Conservation (phyloP, 495 filamentous ascomycete species). For the Jackrogersella multiformis region DNA sequence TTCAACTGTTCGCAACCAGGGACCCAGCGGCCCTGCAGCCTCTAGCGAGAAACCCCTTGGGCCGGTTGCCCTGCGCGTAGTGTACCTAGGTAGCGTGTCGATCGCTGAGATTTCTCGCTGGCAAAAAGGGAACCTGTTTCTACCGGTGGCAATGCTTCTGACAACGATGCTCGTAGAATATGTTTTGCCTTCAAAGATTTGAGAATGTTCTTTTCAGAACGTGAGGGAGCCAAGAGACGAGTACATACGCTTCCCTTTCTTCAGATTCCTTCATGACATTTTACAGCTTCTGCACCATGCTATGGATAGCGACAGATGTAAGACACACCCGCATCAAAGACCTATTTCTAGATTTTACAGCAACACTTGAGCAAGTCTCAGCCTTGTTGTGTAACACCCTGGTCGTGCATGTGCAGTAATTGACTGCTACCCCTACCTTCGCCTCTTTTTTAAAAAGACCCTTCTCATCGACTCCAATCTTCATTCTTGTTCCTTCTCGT, state of each 20-base stretch:
- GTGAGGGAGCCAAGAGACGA: slow-evolving; percentile 10
- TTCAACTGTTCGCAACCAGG: slow-evolving; percentile 7
- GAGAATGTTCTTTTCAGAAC: background rate
- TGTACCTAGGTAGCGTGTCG: too few relatives aligned
- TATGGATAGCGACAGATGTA: slow-evolving; percentile 34
- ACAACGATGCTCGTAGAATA: background rate
- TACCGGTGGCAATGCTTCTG: slow-evolving; percentile 34
- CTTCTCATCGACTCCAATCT: slow-evolving; percentile 24
- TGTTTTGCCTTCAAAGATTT: slow-evolving; percentile 16
- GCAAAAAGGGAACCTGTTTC: slow-evolving; percentile 27
- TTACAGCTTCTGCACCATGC: slow-evolving; percentile 12
- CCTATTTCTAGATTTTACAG: slow-evolving; percentile 39
- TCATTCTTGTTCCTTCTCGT: slow-evolving; percentile 33
- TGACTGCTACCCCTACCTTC: slow-evolving; percentile 36
- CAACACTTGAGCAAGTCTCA: slow-evolving; percentile 36
- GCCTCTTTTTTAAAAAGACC: slow-evolving; percentile 37
- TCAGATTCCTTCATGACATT: background rate
- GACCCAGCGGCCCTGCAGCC: slow-evolving; percentile 11
- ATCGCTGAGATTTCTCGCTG: slow-evolving; percentile 26
- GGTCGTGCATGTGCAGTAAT: slow-evolving; percentile 35
- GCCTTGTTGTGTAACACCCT: slow-evolving; percentile 42
- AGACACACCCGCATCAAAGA: slow-evolving; percentile 31
- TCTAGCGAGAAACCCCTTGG: slow-evolving; percentile 19
- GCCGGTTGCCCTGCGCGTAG: slow-evolving; percentile 21
- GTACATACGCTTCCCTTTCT: background rate